A percentile compares a stretch with the other conserved stretches of the same genome.
Conservation (phyloP, 2,329 filamentous ascomycete genomes). For the Zymoseptoria crescenta region DNA sequence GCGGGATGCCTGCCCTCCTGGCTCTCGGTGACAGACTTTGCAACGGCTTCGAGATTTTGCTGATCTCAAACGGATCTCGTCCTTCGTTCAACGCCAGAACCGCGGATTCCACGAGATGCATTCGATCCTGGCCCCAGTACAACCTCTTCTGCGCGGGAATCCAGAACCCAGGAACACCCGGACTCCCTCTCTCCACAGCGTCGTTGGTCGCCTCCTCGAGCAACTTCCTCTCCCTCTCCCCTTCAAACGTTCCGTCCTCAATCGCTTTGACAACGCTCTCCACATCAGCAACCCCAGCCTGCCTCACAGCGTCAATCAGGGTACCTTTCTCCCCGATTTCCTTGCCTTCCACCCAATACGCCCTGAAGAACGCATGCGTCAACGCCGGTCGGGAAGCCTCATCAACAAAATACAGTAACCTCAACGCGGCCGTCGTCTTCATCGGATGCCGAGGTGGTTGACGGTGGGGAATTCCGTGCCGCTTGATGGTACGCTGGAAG, state of each 20-base stretch:
- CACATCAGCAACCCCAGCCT: constrained; percentile 2
- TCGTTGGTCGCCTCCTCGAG: constrained; percentile 14
- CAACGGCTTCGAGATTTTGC: constrained; percentile 6
- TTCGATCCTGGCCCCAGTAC: constrained; percentile 21
- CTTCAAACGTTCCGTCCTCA: constrained; percentile 13
- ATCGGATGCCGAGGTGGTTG: constrained; percentile 17
- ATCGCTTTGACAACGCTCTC: constrained; percentile 9
- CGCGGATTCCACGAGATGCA: constrained; percentile 19
- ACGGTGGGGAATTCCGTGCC: constrained; percentile 12
- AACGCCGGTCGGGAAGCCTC: constrained; percentile 8
- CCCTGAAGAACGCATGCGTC: constrained; percentile 13
- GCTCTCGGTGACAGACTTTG: constrained; percentile 6
- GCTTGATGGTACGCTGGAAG: constrained; percentile 13
- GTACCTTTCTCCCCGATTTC: constrained; percentile 8
- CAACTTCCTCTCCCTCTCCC: constrained; percentile 5
- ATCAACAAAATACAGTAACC: constrained; percentile 13
- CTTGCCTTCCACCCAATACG: constrained; percentile 17
- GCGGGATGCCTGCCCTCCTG: constrained; percentile 1
- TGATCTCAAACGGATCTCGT: constrained; percentile 4
- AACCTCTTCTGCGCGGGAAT: constrained; percentile 11
- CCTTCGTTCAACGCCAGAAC: constrained; percentile 10
- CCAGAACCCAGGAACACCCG: constrained; percentile 19
- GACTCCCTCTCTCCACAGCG: constrained; percentile 15
- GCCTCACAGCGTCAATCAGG: constrained; percentile 9
- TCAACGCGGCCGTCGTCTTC: constrained; percentile 17